phyloP scores from a whole-genome alignment of 2,329 filamentous ascomycete species.

The Cordyceps pruinosa region DNA sequence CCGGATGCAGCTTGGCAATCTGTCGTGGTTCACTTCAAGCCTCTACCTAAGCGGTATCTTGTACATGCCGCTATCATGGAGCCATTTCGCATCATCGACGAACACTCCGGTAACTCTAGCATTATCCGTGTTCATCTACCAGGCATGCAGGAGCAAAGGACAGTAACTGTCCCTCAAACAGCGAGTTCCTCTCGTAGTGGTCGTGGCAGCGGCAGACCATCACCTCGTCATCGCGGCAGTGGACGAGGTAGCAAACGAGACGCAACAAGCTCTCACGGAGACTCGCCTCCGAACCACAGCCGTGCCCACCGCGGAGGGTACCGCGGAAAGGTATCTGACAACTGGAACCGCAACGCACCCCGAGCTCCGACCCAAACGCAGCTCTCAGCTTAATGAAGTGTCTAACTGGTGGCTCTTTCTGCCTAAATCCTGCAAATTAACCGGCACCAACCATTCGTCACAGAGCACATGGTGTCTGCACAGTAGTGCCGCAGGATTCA shows the following conservation, averaged over 20 bases:
- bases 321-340: conserved; percentile 33
- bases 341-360: conserved; percentile 30
- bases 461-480: background rate
- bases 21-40: conserved; percentile 46
- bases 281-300: conserved; percentile 18
- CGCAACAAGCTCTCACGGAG: conserved; percentile 22
- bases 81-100: conserved; percentile 27
- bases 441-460: background rate
- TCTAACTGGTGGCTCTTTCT: background rate
- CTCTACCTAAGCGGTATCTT: conserved; percentile 45
- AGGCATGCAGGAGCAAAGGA: conserved; percentile 33
- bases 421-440: background rate
- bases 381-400: conserved; percentile 17
- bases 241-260: conserved; percentile 30
- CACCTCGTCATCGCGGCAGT: conserved; percentile 25
- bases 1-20: conserved; percentile 59
- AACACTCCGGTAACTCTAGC: conserved; percentile 28
- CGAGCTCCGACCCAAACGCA: conserved; percentile 16
- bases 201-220: conserved; percentile 22
- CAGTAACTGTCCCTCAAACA: conserved; percentile 29
- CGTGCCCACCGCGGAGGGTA: conserved; percentile 34
- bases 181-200: conserved; percentile 26
- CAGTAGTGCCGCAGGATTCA: background rate
- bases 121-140: conserved; percentile 36
- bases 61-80: conserved; percentile 32